Evolutionary conservation across 106 monocot species (phyloP).

Genomic region (Phalaenopsis aphrodite): DNA sequence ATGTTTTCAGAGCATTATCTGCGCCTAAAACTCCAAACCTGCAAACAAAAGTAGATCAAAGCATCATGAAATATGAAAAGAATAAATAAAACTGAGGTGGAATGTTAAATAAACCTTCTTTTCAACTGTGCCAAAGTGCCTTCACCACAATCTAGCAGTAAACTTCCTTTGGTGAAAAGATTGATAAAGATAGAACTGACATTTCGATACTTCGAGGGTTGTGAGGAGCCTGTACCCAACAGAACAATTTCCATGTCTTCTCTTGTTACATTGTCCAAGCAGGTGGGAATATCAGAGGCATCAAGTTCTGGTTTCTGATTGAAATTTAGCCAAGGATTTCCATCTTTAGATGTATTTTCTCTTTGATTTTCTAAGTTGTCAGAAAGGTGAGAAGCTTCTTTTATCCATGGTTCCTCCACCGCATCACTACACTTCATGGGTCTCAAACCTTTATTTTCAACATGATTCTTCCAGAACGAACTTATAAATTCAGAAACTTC

Average conservation of each 20-base stretch:
- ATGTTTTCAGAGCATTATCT: constrained; percentile 63
- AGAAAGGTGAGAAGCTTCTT: constrained; percentile 21
- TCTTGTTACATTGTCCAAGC: constrained; percentile 72
- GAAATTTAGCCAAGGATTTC: constrained; percentile 10
- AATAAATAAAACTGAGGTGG: not conserved
- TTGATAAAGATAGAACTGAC: constrained; percentile 90
- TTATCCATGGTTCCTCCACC: constrained; percentile 81
- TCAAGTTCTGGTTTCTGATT: constrained; percentile 7
- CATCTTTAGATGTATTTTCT: constrained; percentile 12
- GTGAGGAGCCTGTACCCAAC: constrained; percentile 92
- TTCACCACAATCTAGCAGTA: constrained; percentile 98
- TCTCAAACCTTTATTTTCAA: constrained; percentile 12
- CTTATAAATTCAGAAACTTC: constrained; percentile 48
- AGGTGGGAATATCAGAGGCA: constrained; percentile 51
- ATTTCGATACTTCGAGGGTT: constrained; percentile 95
- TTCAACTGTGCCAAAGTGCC: constrained; percentile 88
- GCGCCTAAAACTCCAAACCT: constrained; percentile 91
- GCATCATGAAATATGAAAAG: not conserved
- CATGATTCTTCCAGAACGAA: constrained; percentile 36
- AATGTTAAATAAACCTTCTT: constrained; percentile 54
- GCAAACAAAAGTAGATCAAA: constrained; percentile 5
- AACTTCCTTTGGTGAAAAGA: constrained; percentile 82
- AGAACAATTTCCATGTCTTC: constrained; percentile 95
- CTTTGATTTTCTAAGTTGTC: constrained; percentile 12
- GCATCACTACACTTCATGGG: constrained; percentile 10